Base-by-base conservation (phyloP, 1,284 basidiomycete species). In the Schizophyllum commune region DNA sequence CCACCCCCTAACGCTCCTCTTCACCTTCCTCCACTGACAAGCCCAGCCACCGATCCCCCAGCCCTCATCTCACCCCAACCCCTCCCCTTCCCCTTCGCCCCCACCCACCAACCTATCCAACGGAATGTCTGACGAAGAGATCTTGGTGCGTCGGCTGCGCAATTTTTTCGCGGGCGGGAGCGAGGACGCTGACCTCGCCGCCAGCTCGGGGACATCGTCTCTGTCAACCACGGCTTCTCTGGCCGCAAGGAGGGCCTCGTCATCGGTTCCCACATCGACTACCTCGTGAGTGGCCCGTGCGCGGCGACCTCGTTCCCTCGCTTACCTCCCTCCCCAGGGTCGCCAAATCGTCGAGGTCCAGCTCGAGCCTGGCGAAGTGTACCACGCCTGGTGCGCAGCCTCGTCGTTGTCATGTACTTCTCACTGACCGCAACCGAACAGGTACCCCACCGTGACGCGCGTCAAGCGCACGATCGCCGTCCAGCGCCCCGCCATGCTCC, bases 321-420 rank as follows among this genome's bases (percentile, higher is more conserved):
- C 56, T 61, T 19, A 56, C 52, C 17, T 58, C n/a, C 55, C 19
- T 53, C 22, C 61, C 4, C 68, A 92, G 89, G 89, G 89, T 61
- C 85, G 89, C 61, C 87, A 89, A 75, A 80, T 91, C 65, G 74
- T 92, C 63, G 88, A 91, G 69, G 86, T 92, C 51, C 89, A 89
- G 70, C 82, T 92, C 60, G 88, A 91, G 65, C 75, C 79, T 21
- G 77, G 78, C 33, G 83, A 88, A 61, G 70, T 89, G 62, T 88
- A 86, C 79, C 76, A 87, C 62, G 83, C 86, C 58, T 88, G 82
- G 85, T 87, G 67, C 63, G 76, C 73, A 21, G 59, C 39, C 19
- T 55, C 58, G 56, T 32, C 39, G 22, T 52, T 33, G 53, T 54
- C 22, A 56, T 52, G 47, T 51, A 11, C 57, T 56, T 32, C 60